Percentiles rank a stretch among this genome's conserved stretches.
Evolutionary conservation across 192 early-diverging fungal genomes (phyloP).

Genomic region (Rhizophagus sp.): DNA sequence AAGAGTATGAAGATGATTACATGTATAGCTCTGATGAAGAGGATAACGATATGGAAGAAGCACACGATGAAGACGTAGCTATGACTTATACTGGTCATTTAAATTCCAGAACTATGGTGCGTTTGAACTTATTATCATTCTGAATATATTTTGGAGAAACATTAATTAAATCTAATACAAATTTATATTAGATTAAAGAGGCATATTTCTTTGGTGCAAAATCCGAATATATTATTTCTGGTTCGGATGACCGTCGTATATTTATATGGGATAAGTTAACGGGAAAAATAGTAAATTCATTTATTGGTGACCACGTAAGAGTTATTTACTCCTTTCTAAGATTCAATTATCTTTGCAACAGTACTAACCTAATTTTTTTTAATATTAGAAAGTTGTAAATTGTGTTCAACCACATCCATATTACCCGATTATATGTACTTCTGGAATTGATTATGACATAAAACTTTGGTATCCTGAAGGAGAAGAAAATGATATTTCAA

Average conservation of each 20-base stretch:
- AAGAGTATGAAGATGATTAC: constrained; percentile 21
- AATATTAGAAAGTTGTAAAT: constrained; percentile 41
- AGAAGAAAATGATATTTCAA: constrained; percentile 34
- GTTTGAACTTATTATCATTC: neutral
- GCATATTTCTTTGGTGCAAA: constrained; percentile 70
- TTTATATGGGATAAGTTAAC: constrained; percentile 69
- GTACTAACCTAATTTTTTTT: neutral
- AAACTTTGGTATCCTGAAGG: constrained; percentile 64
- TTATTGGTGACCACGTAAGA: constrained; percentile 60
- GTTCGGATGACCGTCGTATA: constrained; percentile 73
- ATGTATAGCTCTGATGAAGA: constrained; percentile 29
- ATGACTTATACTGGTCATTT: constrained; percentile 40
- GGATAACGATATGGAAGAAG: constrained; percentile 7
- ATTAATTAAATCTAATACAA: too few relatives aligned
- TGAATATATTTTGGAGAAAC: neutral
- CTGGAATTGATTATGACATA: constrained; percentile 75
- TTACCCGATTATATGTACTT: constrained; percentile 52
- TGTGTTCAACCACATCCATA: constrained; percentile 60
- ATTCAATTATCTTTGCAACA: neutral
- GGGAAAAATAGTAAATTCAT: constrained; percentile 58
- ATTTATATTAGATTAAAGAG: constrained; percentile 59
- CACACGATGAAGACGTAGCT: constrained; percentile 30
- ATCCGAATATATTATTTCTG: constrained; percentile 70
- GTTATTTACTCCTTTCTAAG: neutral
- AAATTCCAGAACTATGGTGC: constrained; percentile 44